Conservation (phyloP, 805 yeast species). For the Metschnikowia gelsemii region DNA sequence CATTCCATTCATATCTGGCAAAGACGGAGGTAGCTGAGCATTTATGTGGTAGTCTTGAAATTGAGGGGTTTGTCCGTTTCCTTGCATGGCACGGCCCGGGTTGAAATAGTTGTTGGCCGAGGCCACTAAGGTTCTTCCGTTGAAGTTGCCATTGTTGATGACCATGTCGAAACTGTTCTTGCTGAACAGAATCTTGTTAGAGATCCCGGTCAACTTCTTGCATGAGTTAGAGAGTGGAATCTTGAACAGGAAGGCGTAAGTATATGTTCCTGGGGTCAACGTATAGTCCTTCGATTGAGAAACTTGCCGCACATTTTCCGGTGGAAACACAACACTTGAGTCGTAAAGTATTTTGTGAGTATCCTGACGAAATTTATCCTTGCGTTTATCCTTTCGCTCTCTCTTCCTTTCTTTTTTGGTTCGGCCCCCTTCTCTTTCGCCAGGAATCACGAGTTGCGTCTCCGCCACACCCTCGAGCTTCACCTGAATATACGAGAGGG, state of each 20-base stretch:
- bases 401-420: constrained; percentile 1
- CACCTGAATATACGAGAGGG: constrained; percentile 48
- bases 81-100: neutral
- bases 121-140: constrained; percentile 21
- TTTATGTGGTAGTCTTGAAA: constrained; percentile 12
- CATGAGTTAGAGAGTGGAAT: constrained; percentile 42
- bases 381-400: constrained; percentile 15
- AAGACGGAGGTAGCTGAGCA: constrained; percentile 18
- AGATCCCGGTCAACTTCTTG: constrained; percentile 31
- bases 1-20: constrained; percentile 19
- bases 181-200: constrained; percentile 35
- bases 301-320: constrained; percentile 46
- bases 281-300: constrained; percentile 45
- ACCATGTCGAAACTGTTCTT: constrained; percentile 27
- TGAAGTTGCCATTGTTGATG: constrained; percentile 32
- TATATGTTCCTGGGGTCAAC: constrained; percentile 50
- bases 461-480: constrained; percentile 51
- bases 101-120: constrained; percentile 17
- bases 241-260: constrained; percentile 48
- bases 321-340: constrained; percentile 51
- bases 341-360: constrained; percentile 51
- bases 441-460: constrained; percentile 36
- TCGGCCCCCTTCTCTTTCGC: neutral
- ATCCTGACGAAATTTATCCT: constrained; percentile 30
- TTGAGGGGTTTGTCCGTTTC: neutral